Evolutionary conservation across 176 grass and related monocot species (phyloP), one percentile per base, ranked within the genome.

Genomic region (Chrysopogon serrulatus): DNA sequence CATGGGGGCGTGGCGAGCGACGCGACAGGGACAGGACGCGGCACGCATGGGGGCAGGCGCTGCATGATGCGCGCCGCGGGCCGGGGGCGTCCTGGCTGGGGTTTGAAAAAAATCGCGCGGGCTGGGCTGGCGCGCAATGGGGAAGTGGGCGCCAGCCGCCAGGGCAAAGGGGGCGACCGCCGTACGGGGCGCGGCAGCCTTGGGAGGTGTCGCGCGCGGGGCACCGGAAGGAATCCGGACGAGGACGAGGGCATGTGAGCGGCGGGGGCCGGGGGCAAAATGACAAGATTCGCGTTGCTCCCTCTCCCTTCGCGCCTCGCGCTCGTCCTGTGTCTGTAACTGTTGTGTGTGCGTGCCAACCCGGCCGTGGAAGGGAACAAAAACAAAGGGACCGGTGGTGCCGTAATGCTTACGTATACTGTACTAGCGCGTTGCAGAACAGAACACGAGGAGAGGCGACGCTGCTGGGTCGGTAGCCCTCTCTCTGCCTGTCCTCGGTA

Each of bases 391-490:
- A 15, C 45, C 1, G 34, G 37, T 60, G 63, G 63, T 70, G 24
- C 33, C 87, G 82, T 85, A 81, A 85, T 89, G 77, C 87, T 81
- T 76, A 85, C 87, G 82, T 81, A 76, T 32, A 49, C 10, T n/a
- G n/a, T n/a, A n/a, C n/a, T n/a, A n/a, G n/a, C 28, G 23, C 10
- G 30, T 40, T 3, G 3, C 5, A 45, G 40, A 67, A 65, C 69
- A 14, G 44, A 32, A 19, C 66, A 61, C 49, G 36, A 30, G 74
- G 28, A 19, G n/a, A 9, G n/a, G n/a, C n/a, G n/a, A n/a, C n/a
- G n/a, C n/a, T n/a, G n/a, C n/a, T n/a, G n/a, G n/a, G n/a, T n/a
- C n/a, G n/a, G n/a, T n/a, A n/a, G n/a, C n/a, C n/a, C n/a, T n/a
- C n/a, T n/a, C n/a, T n/a, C n/a, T n/a, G n/a, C n/a, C n/a, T n/a